These are phyloP conservation scores for Saccharomycopsis fodiens DNA, from an alignment of 805 yeast species.

Conservation along the genomic window DNA sequence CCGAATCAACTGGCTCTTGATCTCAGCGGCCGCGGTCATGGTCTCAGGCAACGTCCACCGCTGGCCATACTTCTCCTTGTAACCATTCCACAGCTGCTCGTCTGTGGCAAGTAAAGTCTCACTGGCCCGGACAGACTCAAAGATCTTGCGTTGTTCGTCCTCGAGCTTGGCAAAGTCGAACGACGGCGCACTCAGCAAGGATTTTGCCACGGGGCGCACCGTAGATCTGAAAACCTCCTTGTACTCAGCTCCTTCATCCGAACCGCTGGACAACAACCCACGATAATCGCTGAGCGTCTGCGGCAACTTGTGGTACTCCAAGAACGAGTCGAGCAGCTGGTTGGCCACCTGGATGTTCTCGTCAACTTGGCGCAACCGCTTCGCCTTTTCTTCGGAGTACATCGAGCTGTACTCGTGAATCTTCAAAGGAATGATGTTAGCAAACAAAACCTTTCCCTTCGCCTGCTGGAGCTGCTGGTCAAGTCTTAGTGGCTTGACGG, in stretches of 20 bases:
- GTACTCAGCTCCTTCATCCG: constrained; percentile 25
- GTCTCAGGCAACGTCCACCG: constrained; percentile 34
- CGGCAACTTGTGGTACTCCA: constrained; percentile 71
- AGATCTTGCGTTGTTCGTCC: constrained; percentile 31
- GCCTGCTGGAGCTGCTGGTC: constrained; percentile 34
- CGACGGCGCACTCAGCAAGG: constrained; percentile 23
- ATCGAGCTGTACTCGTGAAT: constrained; percentile 82
- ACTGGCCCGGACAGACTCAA: constrained; percentile 29
- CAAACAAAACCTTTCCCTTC: constrained; percentile 50
- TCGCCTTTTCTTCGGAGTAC: constrained; percentile 87
- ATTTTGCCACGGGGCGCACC: constrained; percentile 33
- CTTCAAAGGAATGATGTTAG: constrained; percentile 72
- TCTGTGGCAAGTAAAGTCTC: constrained; percentile 31
- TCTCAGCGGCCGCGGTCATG: constrained; percentile 29
- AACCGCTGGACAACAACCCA: constrained; percentile 18
- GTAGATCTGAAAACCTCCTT: constrained; percentile 23
- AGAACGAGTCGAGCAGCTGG: constrained; percentile 68
- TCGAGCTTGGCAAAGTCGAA: constrained; percentile 28
- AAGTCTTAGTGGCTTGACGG: constrained; percentile 52
- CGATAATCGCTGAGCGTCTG: constrained; percentile 50
- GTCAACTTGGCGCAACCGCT: constrained; percentile 59
- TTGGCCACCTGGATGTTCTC: constrained; percentile 73
- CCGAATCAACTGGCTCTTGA: constrained; percentile 48
- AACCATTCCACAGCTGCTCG: constrained; percentile 26
- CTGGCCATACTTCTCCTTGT: constrained; percentile 30